Percentiles rank a stretch among this genome's conserved stretches.
Conservation (phyloP, 1,139 yeast genomes). For the Yamadazyma taylorii region DNA sequence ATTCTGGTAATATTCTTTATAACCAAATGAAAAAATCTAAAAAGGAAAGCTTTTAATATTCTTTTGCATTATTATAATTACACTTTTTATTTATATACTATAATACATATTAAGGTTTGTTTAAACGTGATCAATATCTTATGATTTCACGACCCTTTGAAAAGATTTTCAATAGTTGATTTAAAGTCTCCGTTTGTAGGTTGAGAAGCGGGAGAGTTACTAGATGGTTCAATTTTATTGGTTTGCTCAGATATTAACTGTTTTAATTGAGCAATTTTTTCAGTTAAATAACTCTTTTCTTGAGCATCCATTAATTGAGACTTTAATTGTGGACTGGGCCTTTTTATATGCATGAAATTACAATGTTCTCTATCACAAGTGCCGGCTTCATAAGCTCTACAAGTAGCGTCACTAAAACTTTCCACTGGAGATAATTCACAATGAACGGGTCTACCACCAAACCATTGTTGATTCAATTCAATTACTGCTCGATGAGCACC, state of each 20-base stretch:
- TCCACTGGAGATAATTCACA: constrained; percentile 80
- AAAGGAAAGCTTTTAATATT: background rate
- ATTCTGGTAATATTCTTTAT: constrained; percentile 56
- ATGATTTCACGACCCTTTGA: constrained; percentile 3
- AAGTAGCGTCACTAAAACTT: constrained; percentile 70
- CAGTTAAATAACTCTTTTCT: constrained; percentile 27
- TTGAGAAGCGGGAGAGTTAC: background rate
- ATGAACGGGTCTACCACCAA: constrained; percentile 73
- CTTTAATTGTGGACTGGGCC: constrained; percentile 49
- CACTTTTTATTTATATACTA: background rate
- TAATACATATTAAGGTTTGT: background rate
- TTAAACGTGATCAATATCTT: no score
- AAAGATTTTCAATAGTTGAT: constrained; percentile 15
- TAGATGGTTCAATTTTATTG: background rate
- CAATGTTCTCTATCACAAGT: constrained; percentile 76
- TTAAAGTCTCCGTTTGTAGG: constrained; percentile 10
- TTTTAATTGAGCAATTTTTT: constrained; percentile 7
- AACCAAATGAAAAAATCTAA: constrained; percentile 19
- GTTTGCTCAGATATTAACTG: background rate
- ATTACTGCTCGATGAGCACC: constrained; percentile 64
- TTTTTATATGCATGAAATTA: constrained; percentile 79
- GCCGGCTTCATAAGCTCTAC: constrained; percentile 64
- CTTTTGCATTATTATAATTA: background rate
- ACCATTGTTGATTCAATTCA: constrained; percentile 78
- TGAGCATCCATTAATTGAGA: constrained; percentile 40